Evolutionary conservation across 768 basidiomycete genomes (phyloP).

Genomic region (Obba rivulosa): DNA sequence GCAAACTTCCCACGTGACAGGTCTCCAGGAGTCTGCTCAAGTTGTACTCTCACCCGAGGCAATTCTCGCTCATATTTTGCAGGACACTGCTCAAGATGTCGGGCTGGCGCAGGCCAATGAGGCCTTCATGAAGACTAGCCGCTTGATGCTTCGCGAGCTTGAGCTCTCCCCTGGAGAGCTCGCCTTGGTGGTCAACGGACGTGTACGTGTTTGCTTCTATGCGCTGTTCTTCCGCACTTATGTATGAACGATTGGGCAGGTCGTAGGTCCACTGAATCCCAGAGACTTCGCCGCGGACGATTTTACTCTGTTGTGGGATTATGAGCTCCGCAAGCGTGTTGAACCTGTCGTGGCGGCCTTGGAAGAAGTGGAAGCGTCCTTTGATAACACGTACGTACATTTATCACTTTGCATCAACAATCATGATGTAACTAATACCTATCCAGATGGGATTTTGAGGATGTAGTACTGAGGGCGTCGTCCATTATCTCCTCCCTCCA

Average conservation of each 20-base stretch:
- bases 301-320: slow-evolving; percentile 62
- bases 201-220: slow-evolving; percentile 44
- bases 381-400: slow-evolving; percentile 6
- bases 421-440: slow-evolving; percentile 28
- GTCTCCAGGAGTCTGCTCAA: slow-evolving; percentile 27
- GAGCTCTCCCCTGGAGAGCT: slow-evolving; percentile 55
- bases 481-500: slow-evolving; percentile 71
- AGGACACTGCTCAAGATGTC: slow-evolving; percentile 27
- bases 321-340: slow-evolving; percentile 69
- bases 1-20: slow-evolving; percentile 7
- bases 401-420: slow-evolving; percentile 30
- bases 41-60: slow-evolving; percentile 30
- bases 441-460: slow-evolving; percentile 46
- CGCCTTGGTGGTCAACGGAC: slow-evolving; percentile 75
- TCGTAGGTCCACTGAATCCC: slow-evolving; percentile 66
- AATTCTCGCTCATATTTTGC: slow-evolving; percentile 28
- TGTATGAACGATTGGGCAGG: slow-evolving; percentile 33
- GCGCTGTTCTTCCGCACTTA: neutral
- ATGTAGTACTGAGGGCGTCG: slow-evolving; percentile 59
- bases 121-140: slow-evolving; percentile 40
- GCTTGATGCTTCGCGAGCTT: slow-evolving; percentile 48
- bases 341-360: slow-evolving; percentile 67
- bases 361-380: slow-evolving; percentile 32
- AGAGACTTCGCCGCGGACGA: slow-evolving; percentile 66
- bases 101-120: slow-evolving; percentile 31